Evolutionary conservation across 371 early-diverging fungal genomes (phyloP).

Genomic region (Parasitella parasitica): DNA sequence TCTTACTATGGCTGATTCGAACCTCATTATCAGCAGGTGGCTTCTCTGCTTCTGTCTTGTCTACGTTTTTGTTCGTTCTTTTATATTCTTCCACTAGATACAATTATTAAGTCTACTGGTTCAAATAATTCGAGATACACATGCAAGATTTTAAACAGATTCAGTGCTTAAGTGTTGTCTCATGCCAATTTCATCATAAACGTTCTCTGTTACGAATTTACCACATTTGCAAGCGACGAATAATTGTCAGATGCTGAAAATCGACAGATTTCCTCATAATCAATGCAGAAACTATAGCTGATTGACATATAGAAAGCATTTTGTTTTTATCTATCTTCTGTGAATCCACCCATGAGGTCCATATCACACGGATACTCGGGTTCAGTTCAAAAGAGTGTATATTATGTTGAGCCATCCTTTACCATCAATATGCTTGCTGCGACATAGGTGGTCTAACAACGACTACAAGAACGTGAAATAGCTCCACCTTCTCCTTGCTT

Average conservation of each 20-base stretch:
- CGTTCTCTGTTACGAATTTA: conserved; percentile 5
- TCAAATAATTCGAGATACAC: not conserved
- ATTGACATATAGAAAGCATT: not conserved
- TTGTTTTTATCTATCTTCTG: conserved; percentile 15
- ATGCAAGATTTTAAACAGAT: not conserved
- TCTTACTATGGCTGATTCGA: conserved; percentile 33
- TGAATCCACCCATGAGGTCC: conserved; percentile 25
- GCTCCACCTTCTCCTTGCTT: conserved; percentile 3
- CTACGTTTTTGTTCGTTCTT: conserved; percentile 23
- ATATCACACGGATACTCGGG: conserved; percentile 15
- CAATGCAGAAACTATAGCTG: not conserved
- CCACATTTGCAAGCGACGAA: not conserved
- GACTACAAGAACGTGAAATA: conserved; percentile 9
- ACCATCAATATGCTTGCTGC: conserved; percentile 26
- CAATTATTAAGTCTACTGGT: no score
- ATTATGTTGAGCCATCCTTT: conserved; percentile 49
- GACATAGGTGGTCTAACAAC: conserved; percentile 42
- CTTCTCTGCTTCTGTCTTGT: conserved; percentile 12
- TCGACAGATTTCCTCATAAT: not conserved
- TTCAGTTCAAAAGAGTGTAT: conserved; percentile 30
- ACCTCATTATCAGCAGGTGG: conserved; percentile 47
- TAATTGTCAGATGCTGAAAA: not conserved
- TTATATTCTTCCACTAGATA: conserved; percentile 44
- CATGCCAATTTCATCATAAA: not conserved
- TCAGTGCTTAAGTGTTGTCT: conserved; percentile 1